A percentile compares a stretch with the other conserved stretches of the same genome.
Conservation (phyloP, 306 rosid genomes). For the Gleditsia sinensis region DNA sequence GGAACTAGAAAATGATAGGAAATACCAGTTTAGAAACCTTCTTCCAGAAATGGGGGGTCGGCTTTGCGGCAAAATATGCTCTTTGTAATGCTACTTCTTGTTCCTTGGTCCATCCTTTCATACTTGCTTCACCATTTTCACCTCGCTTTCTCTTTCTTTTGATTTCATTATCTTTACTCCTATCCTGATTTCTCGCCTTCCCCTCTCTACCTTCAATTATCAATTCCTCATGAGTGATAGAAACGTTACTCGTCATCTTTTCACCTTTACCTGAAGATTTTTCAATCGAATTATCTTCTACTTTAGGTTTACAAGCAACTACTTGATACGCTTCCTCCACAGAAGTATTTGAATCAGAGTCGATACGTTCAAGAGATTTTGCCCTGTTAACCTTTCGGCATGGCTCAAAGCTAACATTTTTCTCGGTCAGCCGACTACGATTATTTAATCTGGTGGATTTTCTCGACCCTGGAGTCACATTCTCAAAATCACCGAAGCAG, state of each 20-base stretch:
- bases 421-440: conserved; percentile 6
- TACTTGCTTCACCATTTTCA: conserved; percentile 26
- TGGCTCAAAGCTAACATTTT: neutral
- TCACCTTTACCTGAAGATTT: neutral
- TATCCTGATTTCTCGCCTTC: conserved; percentile 8
- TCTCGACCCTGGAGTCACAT: conserved; percentile 20
- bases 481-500: neutral
- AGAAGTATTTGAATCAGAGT: neutral
- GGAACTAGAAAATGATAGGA: neutral
- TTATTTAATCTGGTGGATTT: conserved; percentile 20
- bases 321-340: conserved; percentile 3
- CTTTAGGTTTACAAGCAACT: conserved; percentile 16
- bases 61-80: conserved; percentile 69
- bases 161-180: conserved; percentile 12
- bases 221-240: conserved; percentile 13
- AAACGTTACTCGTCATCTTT: conserved; percentile 6
- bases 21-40: conserved; percentile 77
- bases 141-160: conserved; percentile 57
- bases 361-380: neutral
- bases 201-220: conserved; percentile 19
- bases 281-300: neutral
- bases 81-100: conserved; percentile 68
- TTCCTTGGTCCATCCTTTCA: conserved; percentile 72
- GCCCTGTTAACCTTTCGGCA: neutral
- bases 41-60: conserved; percentile 92